Percentiles rank a stretch among this genome's conserved stretches.
These are phyloP conservation scores for Papilionanthe hybrid DNA, from an alignment of 116 monocot genomes.

Conservation along the genomic window DNA sequence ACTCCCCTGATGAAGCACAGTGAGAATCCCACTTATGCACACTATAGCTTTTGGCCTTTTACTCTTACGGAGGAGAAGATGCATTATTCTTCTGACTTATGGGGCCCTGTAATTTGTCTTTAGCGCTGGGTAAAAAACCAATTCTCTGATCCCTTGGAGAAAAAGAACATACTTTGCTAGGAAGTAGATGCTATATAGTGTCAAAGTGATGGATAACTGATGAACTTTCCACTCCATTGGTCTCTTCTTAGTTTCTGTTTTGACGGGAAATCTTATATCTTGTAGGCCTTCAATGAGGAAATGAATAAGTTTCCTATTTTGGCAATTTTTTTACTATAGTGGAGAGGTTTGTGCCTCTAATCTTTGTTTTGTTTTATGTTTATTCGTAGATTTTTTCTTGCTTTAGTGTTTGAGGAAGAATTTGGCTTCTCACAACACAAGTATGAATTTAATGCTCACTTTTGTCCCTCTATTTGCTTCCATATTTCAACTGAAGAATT, in stretches of 20 bases:
- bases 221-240: slow-evolving; percentile 25
- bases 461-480: neutral
- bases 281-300: slow-evolving; percentile 40
- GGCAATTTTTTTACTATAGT: slow-evolving; percentile 4
- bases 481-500: neutral
- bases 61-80: slow-evolving; percentile 13
- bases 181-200: slow-evolving; percentile 15
- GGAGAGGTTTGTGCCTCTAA: neutral
- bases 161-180: slow-evolving; percentile 18
- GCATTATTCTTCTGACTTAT: slow-evolving; percentile 27
- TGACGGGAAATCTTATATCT: slow-evolving; percentile 10
- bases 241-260: slow-evolving; percentile 30
- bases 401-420: neutral
- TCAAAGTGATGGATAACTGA: slow-evolving; percentile 40
- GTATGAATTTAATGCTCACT: too few relatives aligned
- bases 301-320: slow-evolving; percentile 24
- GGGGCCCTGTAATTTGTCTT: slow-evolving; percentile 31
- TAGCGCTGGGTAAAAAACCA: slow-evolving; percentile 28
- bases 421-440: too few relatives aligned
- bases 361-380: neutral
- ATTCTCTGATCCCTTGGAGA: slow-evolving; percentile 28
- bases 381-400: neutral
- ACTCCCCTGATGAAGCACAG: slow-evolving; percentile 26
- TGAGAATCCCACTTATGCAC: slow-evolving; percentile 21
- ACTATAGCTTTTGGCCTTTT: slow-evolving; percentile 32